Base-by-base conservation (phyloP, 1,284 basidiomycete species). In the Moniliella sp. region DNA sequence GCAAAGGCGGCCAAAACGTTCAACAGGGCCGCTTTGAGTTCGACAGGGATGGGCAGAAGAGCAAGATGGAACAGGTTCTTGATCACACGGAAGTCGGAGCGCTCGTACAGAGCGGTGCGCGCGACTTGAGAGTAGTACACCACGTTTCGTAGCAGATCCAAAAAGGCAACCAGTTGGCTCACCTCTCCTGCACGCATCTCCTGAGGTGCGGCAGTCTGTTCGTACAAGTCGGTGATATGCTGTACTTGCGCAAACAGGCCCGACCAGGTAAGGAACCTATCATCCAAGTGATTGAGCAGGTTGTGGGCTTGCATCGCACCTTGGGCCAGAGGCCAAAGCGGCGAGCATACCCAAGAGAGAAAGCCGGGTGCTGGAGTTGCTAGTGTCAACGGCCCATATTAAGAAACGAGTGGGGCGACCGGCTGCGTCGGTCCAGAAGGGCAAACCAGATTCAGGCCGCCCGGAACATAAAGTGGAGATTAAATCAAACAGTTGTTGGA, bases 11-110 rank as follows among this genome's bases (percentile, higher is more conserved):
- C 70, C 4, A 91, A 66, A 0, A 81, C 74, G 19, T 81, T 72
- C 37, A 93, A 75, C 1, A 91, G 65, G 1, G 76, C 72, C 0
- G 82, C 83, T 51, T 93, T 93, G 34, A 94, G 69, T 50, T 93
- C 83, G n/a, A 91, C 65, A 0, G 81, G 78, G 68, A 15, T 42
- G 1, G 45, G 48, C 28, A 48, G 54, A 11, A 46, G 44, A 26
- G 52, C 48, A 5, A 59, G 43, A 15, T 38, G 38, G 28, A 57
- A 59, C 77, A 79, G 40, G 81, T 69, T 25, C 84, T 70, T 3
- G 74, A 93, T 71, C 0, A 80, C 78, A 28, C 51, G 50, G 48
- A 64, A 64, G 3, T 77, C 72, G 2, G 72, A 70, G 60, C 84
- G 78, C 15, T 74, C 67, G 29, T 76, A 72, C 10, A 94, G 70